phyloP scores from a whole-genome alignment of 495 filamentous ascomycete genomes.

The Sabuloglossum arenarium region DNA sequence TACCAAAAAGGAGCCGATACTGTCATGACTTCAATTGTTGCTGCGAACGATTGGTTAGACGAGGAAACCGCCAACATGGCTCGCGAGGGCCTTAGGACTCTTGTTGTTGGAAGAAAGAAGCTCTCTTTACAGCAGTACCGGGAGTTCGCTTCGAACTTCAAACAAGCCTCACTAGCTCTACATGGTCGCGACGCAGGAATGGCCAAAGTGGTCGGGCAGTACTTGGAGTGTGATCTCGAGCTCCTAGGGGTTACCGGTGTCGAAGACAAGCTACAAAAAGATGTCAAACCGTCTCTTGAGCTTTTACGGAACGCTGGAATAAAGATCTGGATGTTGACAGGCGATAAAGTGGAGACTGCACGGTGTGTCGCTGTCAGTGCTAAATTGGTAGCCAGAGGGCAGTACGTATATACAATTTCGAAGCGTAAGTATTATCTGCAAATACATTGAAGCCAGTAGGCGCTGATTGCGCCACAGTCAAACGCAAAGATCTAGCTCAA shows the following conservation, averaged over 20 bases:
- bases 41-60: conserved; percentile 92
- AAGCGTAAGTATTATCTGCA: conserved; percentile 27
- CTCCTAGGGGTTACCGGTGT: conserved; percentile 92
- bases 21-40: conserved; percentile 87
- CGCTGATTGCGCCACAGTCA: conserved; percentile 18
- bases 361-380: conserved; percentile 88
- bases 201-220: conserved; percentile 54
- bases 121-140: conserved; percentile 56
- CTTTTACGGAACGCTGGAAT: conserved; percentile 95
- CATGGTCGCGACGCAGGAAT: conserved; percentile 61
- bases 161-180: conserved; percentile 60
- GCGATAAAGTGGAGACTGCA: conserved; percentile 96
- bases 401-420: conserved; percentile 87
- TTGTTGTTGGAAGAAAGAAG: conserved; percentile 78
- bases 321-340: conserved; percentile 99
- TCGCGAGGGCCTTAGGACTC: conserved; percentile 78
- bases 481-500: conserved; percentile 55
- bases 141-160: conserved; percentile 55
- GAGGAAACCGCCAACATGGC: conserved; percentile 99
- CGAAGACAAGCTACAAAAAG: conserved; percentile 84
- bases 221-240: conserved; percentile 76
- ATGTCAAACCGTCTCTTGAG: conserved; percentile 89
- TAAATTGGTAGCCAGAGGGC: conserved; percentile 82
- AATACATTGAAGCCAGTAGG: background rate
- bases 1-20: conserved; percentile 98